phyloP scores from a whole-genome alignment of 2,329 filamentous ascomycete genomes.

The Lachnellula arida region DNA sequence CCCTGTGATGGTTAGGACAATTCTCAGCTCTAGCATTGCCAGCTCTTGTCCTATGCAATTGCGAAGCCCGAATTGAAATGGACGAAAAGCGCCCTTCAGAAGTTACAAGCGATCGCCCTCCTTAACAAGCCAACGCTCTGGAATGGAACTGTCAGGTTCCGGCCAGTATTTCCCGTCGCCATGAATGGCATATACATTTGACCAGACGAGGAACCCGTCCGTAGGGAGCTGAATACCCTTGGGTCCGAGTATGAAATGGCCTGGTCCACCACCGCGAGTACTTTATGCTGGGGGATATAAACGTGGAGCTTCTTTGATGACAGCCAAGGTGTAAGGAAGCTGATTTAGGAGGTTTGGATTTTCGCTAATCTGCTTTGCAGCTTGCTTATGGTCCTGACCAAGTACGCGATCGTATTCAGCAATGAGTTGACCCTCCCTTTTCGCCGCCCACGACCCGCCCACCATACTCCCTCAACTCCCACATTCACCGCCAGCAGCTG shows the following conservation, averaged over 20 bases:
- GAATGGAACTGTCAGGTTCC: constrained; percentile 39
- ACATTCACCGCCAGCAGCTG: no score
- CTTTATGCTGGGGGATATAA: constrained; percentile 5
- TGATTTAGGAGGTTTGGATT: no score
- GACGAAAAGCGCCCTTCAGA: constrained; percentile 42
- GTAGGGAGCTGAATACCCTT: constrained; percentile 1
- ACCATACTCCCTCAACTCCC: no score
- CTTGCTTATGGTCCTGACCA: no score
- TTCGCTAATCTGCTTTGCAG: no score
- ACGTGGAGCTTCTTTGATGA: no score
- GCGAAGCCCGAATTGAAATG: constrained; percentile 49
- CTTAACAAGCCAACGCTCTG: constrained; percentile 39
- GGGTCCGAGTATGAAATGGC: not conserved
- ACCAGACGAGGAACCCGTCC: constrained; percentile 3
- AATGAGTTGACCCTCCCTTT: no score
- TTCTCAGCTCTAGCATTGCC: constrained; percentile 44
- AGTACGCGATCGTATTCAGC: no score
- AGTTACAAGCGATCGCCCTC: constrained; percentile 28
- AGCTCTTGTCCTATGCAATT: constrained; percentile 53
- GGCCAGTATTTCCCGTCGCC: constrained; percentile 38
- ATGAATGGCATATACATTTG: constrained; percentile 23
- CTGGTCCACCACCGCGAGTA: constrained; percentile 1
- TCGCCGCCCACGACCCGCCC: no score
- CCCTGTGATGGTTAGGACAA: constrained; percentile 42
- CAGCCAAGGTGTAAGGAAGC: no score